Base-by-base conservation (phyloP, 768 basidiomycete genomes). In the Pisolithus tinctorius region DNA sequence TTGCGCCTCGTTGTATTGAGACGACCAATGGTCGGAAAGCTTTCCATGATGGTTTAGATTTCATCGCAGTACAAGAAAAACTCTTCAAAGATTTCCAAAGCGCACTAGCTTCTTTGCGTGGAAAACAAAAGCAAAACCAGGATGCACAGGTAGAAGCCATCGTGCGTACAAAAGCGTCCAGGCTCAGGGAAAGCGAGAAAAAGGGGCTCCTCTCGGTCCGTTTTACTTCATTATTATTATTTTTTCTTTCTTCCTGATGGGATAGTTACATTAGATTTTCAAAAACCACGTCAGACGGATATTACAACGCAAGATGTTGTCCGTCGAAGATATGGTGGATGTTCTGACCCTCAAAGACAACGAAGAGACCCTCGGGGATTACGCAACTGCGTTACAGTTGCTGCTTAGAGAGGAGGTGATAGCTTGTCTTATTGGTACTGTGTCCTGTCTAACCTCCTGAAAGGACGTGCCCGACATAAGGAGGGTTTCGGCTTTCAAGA, bases 331-430 rank as follows among this genome's bases (percentile, higher is more conserved):
- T 56, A 69, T 83, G 10, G 81, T 90, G 25, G 95, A 98, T 60
- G 71, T 92, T 13, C 68, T 95, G 59, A 90, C 88, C 3, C 67
- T 96, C 55, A 93, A 93, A 64, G 87, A 94, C 63, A 93, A 93
- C 58, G 48, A 60, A 36, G 64, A 75, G 46, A 71, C 74, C 23
- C 61, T 79, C 13, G 80, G 81, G 11, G 84, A 90, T 62, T 90
- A 80, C 65, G 74, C 78, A 0, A 85, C 81, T 13, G 83, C 86
- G 23, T 66, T 89, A 55, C 81, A 84, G 34, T 66, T 94, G 43
- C 75, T 88, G 46, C 69, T 68, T n/a, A 78, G 74, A 38, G 76
- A 71, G 6, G 69, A 75, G 57, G 84, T 84, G 59, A 16, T 10
- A 5, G 11, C 37, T 13, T n/a, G 4, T 43, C 27, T 23, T 42